These are phyloP conservation scores for Rhodamnia argentea DNA, from an alignment of 345 rosid species.

Conservation along the genomic window DNA sequence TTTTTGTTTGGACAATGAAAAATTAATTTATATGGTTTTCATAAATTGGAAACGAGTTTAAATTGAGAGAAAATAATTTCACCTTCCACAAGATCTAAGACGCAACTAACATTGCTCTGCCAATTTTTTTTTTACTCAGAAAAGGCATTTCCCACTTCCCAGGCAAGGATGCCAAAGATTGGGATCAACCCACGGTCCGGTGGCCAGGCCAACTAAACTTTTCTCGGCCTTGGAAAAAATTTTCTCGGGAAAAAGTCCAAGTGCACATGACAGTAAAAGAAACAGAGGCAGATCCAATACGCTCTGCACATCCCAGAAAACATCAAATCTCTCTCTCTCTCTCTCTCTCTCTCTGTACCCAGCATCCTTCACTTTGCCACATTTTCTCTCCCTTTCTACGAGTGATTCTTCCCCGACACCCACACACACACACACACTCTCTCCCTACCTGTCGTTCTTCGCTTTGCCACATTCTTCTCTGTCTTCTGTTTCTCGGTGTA, in stretches of 20 bases:
- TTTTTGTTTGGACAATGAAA: too few species aligned
- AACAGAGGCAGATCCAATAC: neutral
- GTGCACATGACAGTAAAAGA: neutral
- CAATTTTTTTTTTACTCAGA: rapidly evolving
- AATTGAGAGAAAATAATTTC: too few species aligned
- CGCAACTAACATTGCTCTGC: neutral
- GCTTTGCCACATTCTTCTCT: neutral
- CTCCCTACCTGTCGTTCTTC: neutral
- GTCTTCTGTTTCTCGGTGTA: neutral
- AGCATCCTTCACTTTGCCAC: neutral
- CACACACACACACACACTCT: too few species aligned
- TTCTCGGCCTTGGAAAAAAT: too few species aligned
- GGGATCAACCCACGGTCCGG: neutral
- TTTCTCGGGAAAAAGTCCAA: neutral
- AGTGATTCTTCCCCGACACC: too few species aligned
- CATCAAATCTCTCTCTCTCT: neutral
- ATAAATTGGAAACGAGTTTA: too few species aligned
- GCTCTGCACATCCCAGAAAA: neutral
- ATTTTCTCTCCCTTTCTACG: neutral
- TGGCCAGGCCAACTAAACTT: neutral
- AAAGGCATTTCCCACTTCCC: neutral
- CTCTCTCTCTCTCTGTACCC: neutral
- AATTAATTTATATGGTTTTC: too few species aligned
- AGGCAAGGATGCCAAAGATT: neutral
- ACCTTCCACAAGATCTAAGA: neutral